Base-by-base conservation (phyloP, 2,329 filamentous ascomycete species). In the Xylariaceae sp. region DNA sequence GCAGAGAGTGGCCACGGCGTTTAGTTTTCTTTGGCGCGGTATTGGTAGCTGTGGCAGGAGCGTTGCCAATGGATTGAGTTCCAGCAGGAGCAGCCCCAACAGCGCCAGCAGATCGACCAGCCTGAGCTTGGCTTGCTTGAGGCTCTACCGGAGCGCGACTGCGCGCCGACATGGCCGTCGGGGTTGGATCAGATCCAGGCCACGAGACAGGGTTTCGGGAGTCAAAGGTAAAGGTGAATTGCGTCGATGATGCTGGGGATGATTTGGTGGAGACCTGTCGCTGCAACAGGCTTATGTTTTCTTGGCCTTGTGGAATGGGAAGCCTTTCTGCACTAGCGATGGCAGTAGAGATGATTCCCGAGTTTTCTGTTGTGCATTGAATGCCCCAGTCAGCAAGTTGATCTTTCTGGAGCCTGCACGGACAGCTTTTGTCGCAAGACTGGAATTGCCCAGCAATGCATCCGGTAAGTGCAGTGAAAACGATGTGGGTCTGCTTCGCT, bases 141-240 rank as follows among this genome's bases (percentile, higher is more conserved):
- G 33, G 22, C 33, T 24, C 27, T 9, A 29, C 26, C 24, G 41
- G 31, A 29, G 36, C 38, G 29, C 50, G 47, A 18, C 26, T 29
- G 28, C 15, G 37, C 26, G 42, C 21, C 29, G 37, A 35, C 51
- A 52, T 63, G 57, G 31, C 56, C 43, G 49, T 35, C 21, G 47
- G 47, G 5, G 47, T 29, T 7, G 58, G 53, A 30, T 63, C 62
- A 41, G 61, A 60, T 51, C 80, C 77, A 27, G 84, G 83, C 79
- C 83, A 86, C 32, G 80, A 77, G 56, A 87, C 75, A 1, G 85
- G 80, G 23, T 88, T 86, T 54, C 92, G 87, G 1, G 89, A 90
- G 51, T 93, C 85, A 59, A 88, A 95, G 10, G 87, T 94, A 55
- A 98, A 98, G 8, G 92, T 98, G 57, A 98, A 98, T 49, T 95